These are phyloP conservation scores for Rhodotorula sp. DNA, from an alignment of 1,284 basidiomycete species.

Conservation along the genomic window DNA sequence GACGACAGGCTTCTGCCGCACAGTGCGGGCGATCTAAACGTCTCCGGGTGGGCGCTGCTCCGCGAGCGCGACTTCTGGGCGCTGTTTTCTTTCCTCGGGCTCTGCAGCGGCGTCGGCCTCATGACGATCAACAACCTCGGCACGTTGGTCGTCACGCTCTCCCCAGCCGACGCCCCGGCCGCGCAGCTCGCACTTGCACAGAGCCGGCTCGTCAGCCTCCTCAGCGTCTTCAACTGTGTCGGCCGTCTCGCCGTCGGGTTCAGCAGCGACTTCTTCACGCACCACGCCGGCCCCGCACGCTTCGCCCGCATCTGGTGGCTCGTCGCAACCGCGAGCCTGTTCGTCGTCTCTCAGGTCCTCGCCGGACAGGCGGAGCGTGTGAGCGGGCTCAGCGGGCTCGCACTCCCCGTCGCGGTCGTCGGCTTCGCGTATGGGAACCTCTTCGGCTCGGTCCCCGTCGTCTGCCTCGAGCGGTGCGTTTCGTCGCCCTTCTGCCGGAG, in stretches of 20 bases:
- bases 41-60: conserved; percentile 23
- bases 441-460: conserved; percentile 27
- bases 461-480: conserved; percentile 30
- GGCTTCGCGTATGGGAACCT: conserved; percentile 33
- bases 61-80: conserved; percentile 25
- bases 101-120: conserved; percentile 29
- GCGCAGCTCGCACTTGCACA: not conserved
- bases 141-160: conserved; percentile 21
- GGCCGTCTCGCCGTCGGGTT: conserved; percentile 30
- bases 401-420: conserved; percentile 19
- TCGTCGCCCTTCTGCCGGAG: not conserved
- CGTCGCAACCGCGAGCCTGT: conserved; percentile 23
- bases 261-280: conserved; percentile 16
- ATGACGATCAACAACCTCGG: conserved; percentile 41
- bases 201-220: conserved; percentile 30
- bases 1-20: conserved; percentile 5
- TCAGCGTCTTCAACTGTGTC: conserved; percentile 26
- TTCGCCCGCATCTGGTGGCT: conserved; percentile 35
- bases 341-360: conserved; percentile 31
- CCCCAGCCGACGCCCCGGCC: not conserved
- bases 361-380: conserved; percentile 14
- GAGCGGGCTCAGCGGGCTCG: conserved; percentile 8
- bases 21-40: conserved; percentile 21
- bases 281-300: conserved; percentile 12
- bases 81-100: conserved; percentile 18